phyloP scores from a whole-genome alignment of 2,329 filamentous ascomycete genomes.

The Catunica adiposa region DNA sequence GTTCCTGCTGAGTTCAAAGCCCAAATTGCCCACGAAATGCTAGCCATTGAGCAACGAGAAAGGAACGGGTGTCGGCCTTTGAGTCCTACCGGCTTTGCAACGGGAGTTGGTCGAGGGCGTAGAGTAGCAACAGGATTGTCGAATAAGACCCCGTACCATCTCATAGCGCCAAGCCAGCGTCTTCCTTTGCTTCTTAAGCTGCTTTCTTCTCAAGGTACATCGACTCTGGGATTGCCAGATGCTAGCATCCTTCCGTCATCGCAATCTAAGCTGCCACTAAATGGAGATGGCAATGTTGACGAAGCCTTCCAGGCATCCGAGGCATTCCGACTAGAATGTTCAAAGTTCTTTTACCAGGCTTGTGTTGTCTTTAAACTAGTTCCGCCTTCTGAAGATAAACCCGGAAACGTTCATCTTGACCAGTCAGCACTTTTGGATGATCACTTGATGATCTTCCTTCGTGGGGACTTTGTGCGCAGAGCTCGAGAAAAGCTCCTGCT shows the following conservation, averaged over 20 bases:
- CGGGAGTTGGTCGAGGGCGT: too few relatives aligned
- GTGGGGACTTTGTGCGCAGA: constrained; percentile 9
- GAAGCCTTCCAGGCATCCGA: background rate
- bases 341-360: background rate
- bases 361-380: background rate
- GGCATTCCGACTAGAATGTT: background rate
- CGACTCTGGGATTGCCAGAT: too few relatives aligned
- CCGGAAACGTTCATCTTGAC: background rate
- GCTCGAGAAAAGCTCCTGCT: constrained; percentile 9
- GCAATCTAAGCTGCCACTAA: background rate
- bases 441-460: constrained; percentile 3
- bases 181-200: background rate
- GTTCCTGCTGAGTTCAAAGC: constrained; percentile 7
- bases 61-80: too few relatives aligned
- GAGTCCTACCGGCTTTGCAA: too few relatives aligned
- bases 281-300: background rate
- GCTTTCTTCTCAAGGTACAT: background rate
- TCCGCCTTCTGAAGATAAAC: background rate
- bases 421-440: constrained; percentile 5
- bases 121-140: background rate
- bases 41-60: constrained; percentile 6
- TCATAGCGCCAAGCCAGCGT: background rate
- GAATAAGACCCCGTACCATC: background rate
- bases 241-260: background rate
- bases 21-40: background rate